phyloP scores from a whole-genome alignment of 805 yeast genomes.

The Clavispora asparagi region DNA sequence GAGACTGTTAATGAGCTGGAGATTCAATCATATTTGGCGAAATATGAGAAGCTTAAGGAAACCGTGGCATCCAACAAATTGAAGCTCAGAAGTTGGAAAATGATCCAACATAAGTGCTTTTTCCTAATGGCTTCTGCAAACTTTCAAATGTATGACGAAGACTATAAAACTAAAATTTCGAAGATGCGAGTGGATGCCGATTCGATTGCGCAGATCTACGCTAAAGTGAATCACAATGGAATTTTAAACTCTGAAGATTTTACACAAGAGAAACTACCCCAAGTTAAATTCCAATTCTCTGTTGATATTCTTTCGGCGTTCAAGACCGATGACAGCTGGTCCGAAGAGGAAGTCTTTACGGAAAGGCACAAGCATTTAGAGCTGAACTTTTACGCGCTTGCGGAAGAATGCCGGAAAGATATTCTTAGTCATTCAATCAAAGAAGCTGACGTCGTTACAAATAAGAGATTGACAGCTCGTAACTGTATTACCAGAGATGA shows the following conservation, averaged over 20 bases:
- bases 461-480: constrained; percentile 19
- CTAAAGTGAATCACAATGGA: not conserved
- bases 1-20: not conserved
- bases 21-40: constrained; percentile 2
- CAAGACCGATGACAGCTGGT: not conserved
- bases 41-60: constrained; percentile 17
- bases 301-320: constrained; percentile 3
- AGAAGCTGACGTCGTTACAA: constrained; percentile 26
- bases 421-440: constrained; percentile 41
- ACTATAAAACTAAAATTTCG: constrained; percentile 22
- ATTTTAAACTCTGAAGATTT: not conserved
- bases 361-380: constrained; percentile 42
- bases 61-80: constrained; percentile 17
- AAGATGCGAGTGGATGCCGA: constrained; percentile 8
- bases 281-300: constrained; percentile 2
- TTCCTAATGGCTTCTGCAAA: constrained; percentile 75
- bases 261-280: not conserved
- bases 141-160: constrained; percentile 46
- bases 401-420: constrained; percentile 55
- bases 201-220: not conserved
- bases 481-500: constrained; percentile 6
- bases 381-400: constrained; percentile 48
- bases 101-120: constrained; percentile 67
- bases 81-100: constrained; percentile 46
- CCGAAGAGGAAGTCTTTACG: constrained; percentile 8